Percentiles rank a stretch among this genome's conserved stretches.
phyloP scores from a whole-genome alignment of 768 basidiomycete genomes.

The Serendipita sp. region DNA sequence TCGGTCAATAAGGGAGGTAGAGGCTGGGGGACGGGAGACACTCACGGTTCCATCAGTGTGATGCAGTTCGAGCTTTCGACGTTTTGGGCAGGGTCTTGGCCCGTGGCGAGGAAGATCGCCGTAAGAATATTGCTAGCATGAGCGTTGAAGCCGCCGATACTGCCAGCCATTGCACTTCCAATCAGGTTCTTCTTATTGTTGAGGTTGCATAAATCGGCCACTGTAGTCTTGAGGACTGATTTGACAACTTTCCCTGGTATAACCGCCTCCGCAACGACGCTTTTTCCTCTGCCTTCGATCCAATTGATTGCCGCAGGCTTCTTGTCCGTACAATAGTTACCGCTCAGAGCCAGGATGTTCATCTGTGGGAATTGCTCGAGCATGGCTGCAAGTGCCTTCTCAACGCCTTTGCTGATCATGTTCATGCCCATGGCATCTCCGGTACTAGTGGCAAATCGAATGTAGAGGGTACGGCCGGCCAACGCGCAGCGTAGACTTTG shows the following conservation, averaged over 20 bases:
- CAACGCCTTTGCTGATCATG: conserved; percentile 98
- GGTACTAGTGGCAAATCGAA: conserved; percentile 85
- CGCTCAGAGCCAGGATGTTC: conserved; percentile 78
- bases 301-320: conserved; percentile 99
- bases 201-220: conserved; percentile 73
- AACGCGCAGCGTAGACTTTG: conserved; percentile 75
- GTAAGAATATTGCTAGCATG: conserved; percentile 97
- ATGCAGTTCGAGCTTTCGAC: conserved; percentile 98
- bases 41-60: conserved; percentile 96
- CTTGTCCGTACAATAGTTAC: conserved; percentile 99
- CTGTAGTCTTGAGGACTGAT: conserved; percentile 88
- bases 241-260: conserved; percentile 79
- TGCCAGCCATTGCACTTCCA: conserved; percentile 96
- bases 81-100: conserved; percentile 98
- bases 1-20: too few species aligned
- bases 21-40: too few species aligned
- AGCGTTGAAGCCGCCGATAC: conserved; percentile 96
- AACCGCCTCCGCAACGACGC: conserved; percentile 90
- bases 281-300: conserved; percentile 98
- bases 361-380: conserved; percentile 74
- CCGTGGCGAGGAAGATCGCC: conserved; percentile 88
- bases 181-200: conserved; percentile 96
- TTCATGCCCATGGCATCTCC: conserved; percentile 99
- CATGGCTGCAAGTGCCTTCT: conserved; percentile 78
- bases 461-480: conserved; percentile 85